These are phyloP conservation scores for Macaranga tanarius DNA, from an alignment of 441 rosid species.

Conservation along the genomic window DNA sequence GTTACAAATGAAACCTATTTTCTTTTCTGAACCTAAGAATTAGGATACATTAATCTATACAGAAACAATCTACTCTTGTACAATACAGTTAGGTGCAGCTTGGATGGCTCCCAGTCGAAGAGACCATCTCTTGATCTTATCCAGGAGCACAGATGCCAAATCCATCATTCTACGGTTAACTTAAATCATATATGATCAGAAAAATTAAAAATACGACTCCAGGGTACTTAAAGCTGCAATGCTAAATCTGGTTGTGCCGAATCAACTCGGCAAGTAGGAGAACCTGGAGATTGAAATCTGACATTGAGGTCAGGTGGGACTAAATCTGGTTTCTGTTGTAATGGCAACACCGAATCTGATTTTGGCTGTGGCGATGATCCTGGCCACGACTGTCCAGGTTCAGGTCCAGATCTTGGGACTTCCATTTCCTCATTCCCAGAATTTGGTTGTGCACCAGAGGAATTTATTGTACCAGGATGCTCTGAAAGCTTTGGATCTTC, in stretches of 20 bases:
- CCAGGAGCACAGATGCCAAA: conserved; percentile 5
- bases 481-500: conserved; percentile 22
- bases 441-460: conserved; percentile 16
- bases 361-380: conserved; percentile 22
- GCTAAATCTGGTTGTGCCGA: conserved; percentile 57
- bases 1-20: conserved; percentile 27
- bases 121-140: conserved; percentile 20
- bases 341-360: conserved; percentile 22
- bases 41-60: conserved; percentile 46
- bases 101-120: conserved; percentile 24
- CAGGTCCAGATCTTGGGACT: conserved; percentile 11
- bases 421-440: conserved; percentile 10
- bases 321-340: conserved; percentile 26
- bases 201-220: conserved; percentile 8
- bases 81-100: conserved; percentile 35
- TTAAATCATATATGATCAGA: conserved; percentile 6
- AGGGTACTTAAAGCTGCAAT: conserved; percentile 49
- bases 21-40: conserved; percentile 32
- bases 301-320: conserved; percentile 44
- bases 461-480: conserved; percentile 11
- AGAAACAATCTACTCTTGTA: conserved; percentile 35
- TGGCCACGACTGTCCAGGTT: conserved; percentile 19
- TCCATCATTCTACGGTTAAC: conserved; percentile 34
- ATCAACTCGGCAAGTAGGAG: conserved; percentile 39
- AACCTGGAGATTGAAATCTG: conserved; percentile 41